phyloP scores from a whole-genome alignment of 352 stramenopile species.

The Phytophthora multivora region DNA sequence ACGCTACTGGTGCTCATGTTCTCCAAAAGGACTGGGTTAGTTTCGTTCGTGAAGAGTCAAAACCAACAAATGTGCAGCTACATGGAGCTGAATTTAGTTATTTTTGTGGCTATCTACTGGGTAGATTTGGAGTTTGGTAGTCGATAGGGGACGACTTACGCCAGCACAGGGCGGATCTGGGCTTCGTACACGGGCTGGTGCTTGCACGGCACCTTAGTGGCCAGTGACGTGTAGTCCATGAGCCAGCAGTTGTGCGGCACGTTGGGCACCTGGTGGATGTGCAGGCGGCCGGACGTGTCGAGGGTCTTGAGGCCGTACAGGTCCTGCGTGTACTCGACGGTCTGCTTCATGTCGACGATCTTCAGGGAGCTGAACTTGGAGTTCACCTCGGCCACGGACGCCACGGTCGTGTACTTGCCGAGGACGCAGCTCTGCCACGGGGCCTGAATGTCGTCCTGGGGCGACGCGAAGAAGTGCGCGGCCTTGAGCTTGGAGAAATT shows the following conservation, averaged over 20 bases:
- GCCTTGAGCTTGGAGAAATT: conserved; percentile 50
- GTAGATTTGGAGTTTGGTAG: conserved; percentile 36
- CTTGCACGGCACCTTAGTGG: conserved; percentile 27
- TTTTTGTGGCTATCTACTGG: conserved; percentile 20
- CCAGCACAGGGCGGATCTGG: conserved; percentile 38
- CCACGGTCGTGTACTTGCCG: conserved; percentile 49
- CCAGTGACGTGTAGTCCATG: conserved; percentile 43
- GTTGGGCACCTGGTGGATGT: conserved; percentile 29
- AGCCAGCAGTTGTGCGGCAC: conserved; percentile 54
- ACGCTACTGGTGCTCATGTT: conserved; percentile 19
- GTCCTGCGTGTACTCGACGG: conserved; percentile 41
- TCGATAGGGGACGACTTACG: not conserved
- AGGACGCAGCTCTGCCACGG: conserved; percentile 45
- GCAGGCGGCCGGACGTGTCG: conserved; percentile 24
- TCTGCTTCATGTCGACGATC: conserved; percentile 40
- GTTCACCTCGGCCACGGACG: conserved; percentile 26
- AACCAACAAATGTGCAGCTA: not conserved
- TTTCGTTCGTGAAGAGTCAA: conserved; percentile 31
- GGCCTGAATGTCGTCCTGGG: conserved; percentile 41
- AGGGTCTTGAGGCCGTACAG: conserved; percentile 50
- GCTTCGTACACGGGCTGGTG: conserved; percentile 36
- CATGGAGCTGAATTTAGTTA: not conserved
- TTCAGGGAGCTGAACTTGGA: conserved; percentile 40
- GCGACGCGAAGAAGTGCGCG: conserved; percentile 58
- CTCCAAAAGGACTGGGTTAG: conserved; percentile 1